Conservation (phyloP, 2,329 filamentous ascomycete genomes). For the Stachybotrys echinatus region DNA sequence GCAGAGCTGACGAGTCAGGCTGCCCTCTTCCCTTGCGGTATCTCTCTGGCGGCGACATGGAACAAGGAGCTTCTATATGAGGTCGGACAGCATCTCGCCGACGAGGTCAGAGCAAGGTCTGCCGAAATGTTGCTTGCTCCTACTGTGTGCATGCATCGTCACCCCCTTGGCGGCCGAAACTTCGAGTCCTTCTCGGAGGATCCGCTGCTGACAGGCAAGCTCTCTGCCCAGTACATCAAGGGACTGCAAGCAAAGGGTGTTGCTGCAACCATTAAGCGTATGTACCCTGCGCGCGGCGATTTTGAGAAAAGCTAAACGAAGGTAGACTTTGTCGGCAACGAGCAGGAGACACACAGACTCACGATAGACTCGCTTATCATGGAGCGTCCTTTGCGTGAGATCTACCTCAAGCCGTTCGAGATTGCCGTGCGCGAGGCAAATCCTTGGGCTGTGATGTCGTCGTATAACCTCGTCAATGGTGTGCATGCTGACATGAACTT, state of each 20-base stretch:
- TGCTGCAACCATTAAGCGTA: constrained; percentile 73
- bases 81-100: constrained; percentile 65
- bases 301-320: not conserved
- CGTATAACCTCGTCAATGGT: constrained; percentile 64
- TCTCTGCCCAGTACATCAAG: constrained; percentile 67
- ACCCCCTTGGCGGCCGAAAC: constrained; percentile 76
- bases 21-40: constrained; percentile 73
- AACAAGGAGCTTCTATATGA: constrained; percentile 64
- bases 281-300: constrained; percentile 9
- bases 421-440: constrained; percentile 65
- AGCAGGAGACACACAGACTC: constrained; percentile 55
- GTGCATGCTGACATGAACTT: constrained; percentile 50
- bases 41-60: constrained; percentile 76
- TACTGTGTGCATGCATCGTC: constrained; percentile 77
- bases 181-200: constrained; percentile 88
- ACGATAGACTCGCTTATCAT: constrained; percentile 60
- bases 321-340: constrained; percentile 63
- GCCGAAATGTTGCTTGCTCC: constrained; percentile 70
- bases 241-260: constrained; percentile 70
- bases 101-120: constrained; percentile 68
- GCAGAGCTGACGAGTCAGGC: constrained; percentile 37
- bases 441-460: constrained; percentile 65
- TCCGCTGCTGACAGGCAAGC: constrained; percentile 67
- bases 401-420: constrained; percentile 72
- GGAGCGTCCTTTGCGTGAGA: constrained; percentile 61